Conservation (phyloP, 345 rosid genomes). For the Eucalyptus marginata region DNA sequence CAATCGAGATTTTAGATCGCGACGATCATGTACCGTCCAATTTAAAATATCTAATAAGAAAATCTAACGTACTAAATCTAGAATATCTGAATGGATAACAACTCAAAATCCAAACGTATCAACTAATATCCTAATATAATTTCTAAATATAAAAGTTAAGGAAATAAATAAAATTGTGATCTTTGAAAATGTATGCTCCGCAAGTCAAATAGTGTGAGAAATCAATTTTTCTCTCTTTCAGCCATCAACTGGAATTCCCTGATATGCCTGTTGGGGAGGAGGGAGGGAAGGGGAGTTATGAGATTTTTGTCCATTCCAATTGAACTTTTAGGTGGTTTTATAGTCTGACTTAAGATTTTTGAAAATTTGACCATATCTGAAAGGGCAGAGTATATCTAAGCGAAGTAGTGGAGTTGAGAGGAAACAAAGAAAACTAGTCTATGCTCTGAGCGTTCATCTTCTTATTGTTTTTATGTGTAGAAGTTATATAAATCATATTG, state of each 20-base stretch:
- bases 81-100: not conserved
- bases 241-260: too few relatives aligned
- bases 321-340: not conserved
- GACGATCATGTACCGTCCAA: not conserved
- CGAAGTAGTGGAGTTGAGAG: too few relatives aligned
- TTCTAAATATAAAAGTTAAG: not conserved
- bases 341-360: not conserved
- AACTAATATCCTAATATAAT: not conserved
- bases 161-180: not conserved
- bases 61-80: too few relatives aligned
- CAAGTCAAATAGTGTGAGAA: not conserved
- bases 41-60: not conserved
- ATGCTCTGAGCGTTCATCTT: not conserved
- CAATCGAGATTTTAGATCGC: not conserved
- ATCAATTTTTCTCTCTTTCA: not conserved
- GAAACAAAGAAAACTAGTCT: too few relatives aligned
- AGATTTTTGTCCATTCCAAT: not conserved
- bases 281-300: too few relatives aligned
- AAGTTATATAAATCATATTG: not conserved
- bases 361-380: not conserved
- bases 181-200: too few relatives aligned
- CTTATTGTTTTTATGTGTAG: not conserved
- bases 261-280: too few relatives aligned
- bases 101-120: not conserved
- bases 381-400: too few relatives aligned